These are phyloP conservation scores for Plectosphaerella sp. DNA, from an alignment of 2,329 filamentous ascomycete species.

Conservation along the genomic window DNA sequence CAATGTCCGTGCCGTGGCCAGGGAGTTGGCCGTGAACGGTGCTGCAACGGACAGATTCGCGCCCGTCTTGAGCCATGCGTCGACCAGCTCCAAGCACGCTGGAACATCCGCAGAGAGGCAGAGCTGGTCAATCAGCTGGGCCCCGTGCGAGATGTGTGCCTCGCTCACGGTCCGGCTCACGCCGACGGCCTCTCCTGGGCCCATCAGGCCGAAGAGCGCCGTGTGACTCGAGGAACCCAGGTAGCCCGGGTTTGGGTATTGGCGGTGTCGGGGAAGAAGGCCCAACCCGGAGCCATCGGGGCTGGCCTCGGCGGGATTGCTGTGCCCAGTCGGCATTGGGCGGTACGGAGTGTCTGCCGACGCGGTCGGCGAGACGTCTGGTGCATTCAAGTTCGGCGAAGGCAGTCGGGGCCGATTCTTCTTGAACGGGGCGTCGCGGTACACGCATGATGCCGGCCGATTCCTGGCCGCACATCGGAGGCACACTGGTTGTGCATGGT, in stretches of 20 bases:
- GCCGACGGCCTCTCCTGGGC: conserved; percentile 1
- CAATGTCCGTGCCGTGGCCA: neutral
- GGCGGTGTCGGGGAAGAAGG: neutral
- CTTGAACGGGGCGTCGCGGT: conserved; percentile 11
- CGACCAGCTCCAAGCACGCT: conserved; percentile 3
- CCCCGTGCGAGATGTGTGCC: conserved; percentile 4
- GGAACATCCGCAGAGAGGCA: conserved; percentile 1
- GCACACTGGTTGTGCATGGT: conserved; percentile 19
- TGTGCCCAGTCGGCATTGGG: neutral
- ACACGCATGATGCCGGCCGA: conserved; percentile 8
- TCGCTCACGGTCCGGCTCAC: conserved; percentile 2
- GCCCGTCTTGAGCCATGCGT: conserved; percentile 5
- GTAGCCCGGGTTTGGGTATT: conserved; percentile 18
- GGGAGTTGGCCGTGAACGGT: conserved; percentile 3
- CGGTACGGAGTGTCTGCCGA: neutral
- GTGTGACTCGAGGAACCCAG: conserved; percentile 15
- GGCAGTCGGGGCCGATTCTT: neutral
- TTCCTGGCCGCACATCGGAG: conserved; percentile 14
- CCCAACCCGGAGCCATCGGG: neutral
- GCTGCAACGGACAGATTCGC: conserved; percentile 6
- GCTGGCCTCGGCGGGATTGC: neutral
- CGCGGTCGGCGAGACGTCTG: neutral
- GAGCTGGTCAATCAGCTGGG: conserved; percentile 3
- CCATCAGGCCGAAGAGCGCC: conserved; percentile 9
- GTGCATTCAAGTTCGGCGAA: neutral